Conservation (phyloP, 257 asterid species). For the Solanum stenotomum region DNA sequence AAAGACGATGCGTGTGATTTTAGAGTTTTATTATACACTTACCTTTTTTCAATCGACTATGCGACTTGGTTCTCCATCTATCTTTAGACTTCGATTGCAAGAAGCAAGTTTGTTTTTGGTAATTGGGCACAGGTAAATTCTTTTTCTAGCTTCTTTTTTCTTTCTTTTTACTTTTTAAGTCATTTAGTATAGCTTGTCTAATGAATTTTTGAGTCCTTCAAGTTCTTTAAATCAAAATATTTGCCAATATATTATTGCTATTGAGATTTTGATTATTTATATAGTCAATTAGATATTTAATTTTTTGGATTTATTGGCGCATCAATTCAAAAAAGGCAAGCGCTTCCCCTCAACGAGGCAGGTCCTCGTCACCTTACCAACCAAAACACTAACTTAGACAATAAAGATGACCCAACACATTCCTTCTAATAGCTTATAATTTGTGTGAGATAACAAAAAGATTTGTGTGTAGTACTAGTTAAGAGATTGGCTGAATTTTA, state of each 20-base stretch:
- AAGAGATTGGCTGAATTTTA: too few species aligned
- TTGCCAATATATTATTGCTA: neutral
- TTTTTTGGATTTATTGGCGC: neutral
- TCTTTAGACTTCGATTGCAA: neutral
- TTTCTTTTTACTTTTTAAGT: neutral
- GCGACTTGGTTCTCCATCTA: neutral
- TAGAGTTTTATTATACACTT: neutral
- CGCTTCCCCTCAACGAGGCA: neutral
- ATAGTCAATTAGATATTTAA: neutral
- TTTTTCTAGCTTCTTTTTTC: neutral
- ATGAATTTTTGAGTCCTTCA: neutral
- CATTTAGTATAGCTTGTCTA: neutral
- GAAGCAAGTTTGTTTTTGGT: neutral
- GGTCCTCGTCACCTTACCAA: neutral
- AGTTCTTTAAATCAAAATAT: neutral
- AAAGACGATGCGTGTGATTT: neutral
- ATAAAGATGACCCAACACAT: neutral
- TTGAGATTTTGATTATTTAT: neutral
- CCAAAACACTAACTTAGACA: neutral
- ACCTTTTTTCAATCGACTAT: neutral
- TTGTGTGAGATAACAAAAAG: neutral
- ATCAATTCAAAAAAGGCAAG: neutral
- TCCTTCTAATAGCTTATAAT: neutral
- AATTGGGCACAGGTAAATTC: neutral
- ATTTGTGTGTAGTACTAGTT: neutral